Evolutionary conservation across 345 rosid genomes (phyloP).

Genomic region (Camelina hispida): DNA sequence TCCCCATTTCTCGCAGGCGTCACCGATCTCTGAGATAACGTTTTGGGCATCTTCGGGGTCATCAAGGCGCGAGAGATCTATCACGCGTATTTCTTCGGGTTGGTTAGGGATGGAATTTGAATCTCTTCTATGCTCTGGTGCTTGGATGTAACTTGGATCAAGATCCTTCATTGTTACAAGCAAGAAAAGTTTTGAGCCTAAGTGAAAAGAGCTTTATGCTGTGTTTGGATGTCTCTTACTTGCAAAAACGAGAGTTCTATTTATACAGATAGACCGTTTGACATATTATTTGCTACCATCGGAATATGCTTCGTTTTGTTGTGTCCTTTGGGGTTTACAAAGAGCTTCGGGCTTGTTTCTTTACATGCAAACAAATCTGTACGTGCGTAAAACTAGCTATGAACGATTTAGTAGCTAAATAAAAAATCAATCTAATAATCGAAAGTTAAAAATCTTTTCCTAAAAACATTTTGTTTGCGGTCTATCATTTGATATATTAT

Average conservation of each 20-base stretch:
- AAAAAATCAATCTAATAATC: neutral
- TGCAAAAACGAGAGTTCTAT: no score
- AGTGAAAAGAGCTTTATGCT: neutral
- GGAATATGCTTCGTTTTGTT: slow-evolving; percentile 31
- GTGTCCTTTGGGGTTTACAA: slow-evolving; percentile 33
- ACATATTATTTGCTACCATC: slow-evolving; percentile 10
- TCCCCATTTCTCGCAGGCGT: slow-evolving; percentile 65
- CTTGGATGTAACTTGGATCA: slow-evolving; percentile 56
- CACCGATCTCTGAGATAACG: slow-evolving; percentile 49
- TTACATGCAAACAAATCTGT: slow-evolving; percentile 19
- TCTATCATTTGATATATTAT: neutral
- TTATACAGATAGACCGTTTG: neutral
- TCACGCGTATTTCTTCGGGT: slow-evolving; percentile 53
- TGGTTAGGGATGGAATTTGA: slow-evolving; percentile 20
- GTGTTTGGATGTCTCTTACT: no score
- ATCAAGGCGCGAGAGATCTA: slow-evolving; percentile 49
- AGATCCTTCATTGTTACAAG: slow-evolving; percentile 49
- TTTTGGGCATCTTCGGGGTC: slow-evolving; percentile 28
- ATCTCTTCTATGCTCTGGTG: slow-evolving; percentile 49
- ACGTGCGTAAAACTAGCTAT: slow-evolving; percentile 1
- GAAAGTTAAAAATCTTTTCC: neutral
- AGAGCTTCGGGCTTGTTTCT: neutral
- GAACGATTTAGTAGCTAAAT: neutral
- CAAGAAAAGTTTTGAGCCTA: neutral
- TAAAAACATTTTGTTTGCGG: neutral